Conservation (phyloP, 805 yeast genomes). For the Priceomyces melissophilus region DNA sequence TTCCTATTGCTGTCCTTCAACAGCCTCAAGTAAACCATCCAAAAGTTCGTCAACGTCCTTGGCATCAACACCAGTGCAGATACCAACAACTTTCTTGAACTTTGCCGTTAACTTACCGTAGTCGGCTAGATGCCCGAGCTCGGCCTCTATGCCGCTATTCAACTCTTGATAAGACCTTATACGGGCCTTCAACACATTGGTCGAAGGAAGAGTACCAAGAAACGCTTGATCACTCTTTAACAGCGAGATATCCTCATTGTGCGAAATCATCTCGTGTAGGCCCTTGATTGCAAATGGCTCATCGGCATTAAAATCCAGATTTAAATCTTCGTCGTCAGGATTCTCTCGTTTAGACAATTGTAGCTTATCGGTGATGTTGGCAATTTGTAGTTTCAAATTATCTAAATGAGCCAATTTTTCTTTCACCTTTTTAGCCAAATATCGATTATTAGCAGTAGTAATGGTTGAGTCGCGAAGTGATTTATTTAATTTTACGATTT, state of each 20-base stretch:
- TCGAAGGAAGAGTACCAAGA: constrained; percentile 40
- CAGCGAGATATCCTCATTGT: constrained; percentile 22
- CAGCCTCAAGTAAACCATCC: constrained; percentile 85
- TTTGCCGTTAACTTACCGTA: constrained; percentile 49
- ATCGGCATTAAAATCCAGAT: constrained; percentile 74
- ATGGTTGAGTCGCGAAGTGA: constrained; percentile 39
- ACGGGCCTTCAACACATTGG: constrained; percentile 63
- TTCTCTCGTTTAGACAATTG: constrained; percentile 22
- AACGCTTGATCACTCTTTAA: constrained; percentile 22
- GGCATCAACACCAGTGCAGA: constrained; percentile 86
- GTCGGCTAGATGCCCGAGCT: constrained; percentile 50
- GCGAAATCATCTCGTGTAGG: constrained; percentile 50
- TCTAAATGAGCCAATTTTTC: constrained; percentile 42
- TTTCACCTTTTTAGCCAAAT: constrained; percentile 30
- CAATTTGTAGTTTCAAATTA: constrained; percentile 46
- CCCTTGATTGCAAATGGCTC: constrained; percentile 79
- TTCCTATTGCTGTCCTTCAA: constrained; percentile 57
- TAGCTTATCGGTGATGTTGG: constrained; percentile 37
- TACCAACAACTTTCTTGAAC: constrained; percentile 82
- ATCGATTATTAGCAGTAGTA: constrained; percentile 41
- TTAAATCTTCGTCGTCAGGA: constrained; percentile 57
- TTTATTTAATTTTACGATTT: constrained; percentile 32
- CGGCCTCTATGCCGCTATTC: constrained; percentile 50
- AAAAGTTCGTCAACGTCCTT: constrained; percentile 75
- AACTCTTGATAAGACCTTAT: constrained; percentile 76